These are phyloP conservation scores for Diatrype stigma DNA, from an alignment of 2,329 filamentous ascomycete species.

Conservation along the genomic window DNA sequence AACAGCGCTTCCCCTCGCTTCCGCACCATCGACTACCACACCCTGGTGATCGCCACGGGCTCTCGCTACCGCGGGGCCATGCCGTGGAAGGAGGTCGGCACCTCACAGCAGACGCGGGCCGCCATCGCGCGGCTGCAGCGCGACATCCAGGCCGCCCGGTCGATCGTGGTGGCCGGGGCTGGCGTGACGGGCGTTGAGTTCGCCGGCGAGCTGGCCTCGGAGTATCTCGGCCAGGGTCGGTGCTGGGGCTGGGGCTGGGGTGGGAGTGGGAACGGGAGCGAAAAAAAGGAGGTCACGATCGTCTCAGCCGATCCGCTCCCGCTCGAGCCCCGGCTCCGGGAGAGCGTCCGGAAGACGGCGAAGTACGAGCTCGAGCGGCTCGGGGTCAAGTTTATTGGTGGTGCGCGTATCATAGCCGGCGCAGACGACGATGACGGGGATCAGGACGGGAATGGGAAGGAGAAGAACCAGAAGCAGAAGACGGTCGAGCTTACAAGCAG, in stretches of 20 bases:
- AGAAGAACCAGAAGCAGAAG: conserved; percentile 15
- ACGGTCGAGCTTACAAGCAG: conserved; percentile 30
- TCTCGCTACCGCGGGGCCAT: conserved; percentile 36
- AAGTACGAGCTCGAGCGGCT: conserved; percentile 38
- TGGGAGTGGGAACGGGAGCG: no score
- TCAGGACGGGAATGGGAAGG: no score
- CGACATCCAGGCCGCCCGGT: conserved; percentile 38
- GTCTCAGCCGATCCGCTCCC: conserved; percentile 37
- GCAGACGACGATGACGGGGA: conserved; percentile 3
- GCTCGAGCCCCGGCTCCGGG: conserved; percentile 27
- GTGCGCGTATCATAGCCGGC: conserved; percentile 32
- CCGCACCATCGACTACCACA: conserved; percentile 44
- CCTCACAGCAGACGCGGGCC: conserved; percentile 37
- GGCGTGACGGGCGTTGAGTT: conserved; percentile 48
- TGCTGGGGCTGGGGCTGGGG: no score
- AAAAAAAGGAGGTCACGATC: conserved; percentile 44
- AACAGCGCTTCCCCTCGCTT: no score
- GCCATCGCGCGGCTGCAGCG: conserved; percentile 32
- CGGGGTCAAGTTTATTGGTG: conserved; percentile 37
- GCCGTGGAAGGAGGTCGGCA: conserved; percentile 46
- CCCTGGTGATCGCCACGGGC: conserved; percentile 53
- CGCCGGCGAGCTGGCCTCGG: conserved; percentile 46
- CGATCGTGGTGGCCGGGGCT: conserved; percentile 49
- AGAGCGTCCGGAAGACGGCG: conserved; percentile 35
- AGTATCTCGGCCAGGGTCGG: conserved; percentile 39